phyloP scores from a whole-genome alignment of 768 basidiomycete genomes.

The Fomitopsis serialis region DNA sequence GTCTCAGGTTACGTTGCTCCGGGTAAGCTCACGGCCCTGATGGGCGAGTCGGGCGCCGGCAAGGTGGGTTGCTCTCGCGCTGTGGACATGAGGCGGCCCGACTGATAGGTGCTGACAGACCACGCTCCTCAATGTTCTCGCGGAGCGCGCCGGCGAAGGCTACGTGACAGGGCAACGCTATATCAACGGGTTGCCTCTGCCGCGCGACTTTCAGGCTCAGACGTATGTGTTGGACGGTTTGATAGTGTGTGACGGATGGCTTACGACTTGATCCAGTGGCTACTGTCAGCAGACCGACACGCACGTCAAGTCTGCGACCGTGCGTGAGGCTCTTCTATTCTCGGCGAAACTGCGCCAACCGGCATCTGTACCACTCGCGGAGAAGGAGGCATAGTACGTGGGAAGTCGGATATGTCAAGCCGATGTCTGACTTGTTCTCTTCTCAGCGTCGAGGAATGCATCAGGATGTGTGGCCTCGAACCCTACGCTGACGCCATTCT shows the following conservation, averaged over 20 bases:
- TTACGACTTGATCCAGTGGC: conserved; percentile 38
- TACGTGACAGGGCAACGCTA: conserved; percentile 36
- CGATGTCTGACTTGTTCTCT: background rate
- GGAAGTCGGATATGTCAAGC: background rate
- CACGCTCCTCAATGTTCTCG: conserved; percentile 45
- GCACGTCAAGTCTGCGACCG: conserved; percentile 69
- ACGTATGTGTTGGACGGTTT: conserved; percentile 25
- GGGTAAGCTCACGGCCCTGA: conserved; percentile 73
- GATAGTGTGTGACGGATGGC: background rate
- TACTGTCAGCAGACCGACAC: conserved; percentile 87
- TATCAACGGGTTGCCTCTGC: conserved; percentile 40
- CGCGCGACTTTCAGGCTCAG: conserved; percentile 49
- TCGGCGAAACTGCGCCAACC: conserved; percentile 81
- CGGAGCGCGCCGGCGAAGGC: conserved; percentile 32
- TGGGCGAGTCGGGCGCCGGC: conserved; percentile 58
- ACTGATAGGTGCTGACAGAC: conserved; percentile 26
- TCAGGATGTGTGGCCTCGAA: conserved; percentile 61
- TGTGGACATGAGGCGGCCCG: background rate
- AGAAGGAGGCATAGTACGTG: conserved; percentile 78
- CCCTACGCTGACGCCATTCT: conserved; percentile 64
- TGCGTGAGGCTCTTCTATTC: conserved; percentile 75
- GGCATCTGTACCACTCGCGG: conserved; percentile 48
- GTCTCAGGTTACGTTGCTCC: conserved; percentile 79
- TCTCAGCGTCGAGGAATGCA: conserved; percentile 45
- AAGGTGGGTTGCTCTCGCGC: conserved; percentile 24